A percentile compares a stretch with the other conserved stretches of the same genome.
Conservation (phyloP, 148 eudicot species). For the Cornus controversa region DNA sequence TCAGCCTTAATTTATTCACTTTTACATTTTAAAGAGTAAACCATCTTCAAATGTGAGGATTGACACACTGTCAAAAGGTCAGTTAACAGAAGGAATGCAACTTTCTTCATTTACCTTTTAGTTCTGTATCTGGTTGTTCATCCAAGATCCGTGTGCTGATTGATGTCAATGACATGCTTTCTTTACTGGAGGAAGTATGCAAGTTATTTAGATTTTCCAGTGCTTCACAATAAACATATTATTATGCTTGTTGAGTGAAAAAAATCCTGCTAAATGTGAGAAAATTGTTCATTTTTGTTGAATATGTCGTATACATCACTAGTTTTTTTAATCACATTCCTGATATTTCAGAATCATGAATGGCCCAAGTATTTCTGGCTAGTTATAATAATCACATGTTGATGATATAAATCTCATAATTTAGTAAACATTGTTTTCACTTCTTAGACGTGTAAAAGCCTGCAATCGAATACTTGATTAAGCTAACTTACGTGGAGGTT, state of each 20-base stretch:
- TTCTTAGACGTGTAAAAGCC: too few relatives aligned
- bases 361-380: too few relatives aligned
- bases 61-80: neutral
- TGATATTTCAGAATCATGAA: too few relatives aligned
- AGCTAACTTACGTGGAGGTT: too few relatives aligned
- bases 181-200: too few relatives aligned
- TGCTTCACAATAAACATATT: neutral
- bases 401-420: too few relatives aligned
- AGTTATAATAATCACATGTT: too few relatives aligned
- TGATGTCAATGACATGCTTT: neutral
- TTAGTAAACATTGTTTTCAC: too few relatives aligned
- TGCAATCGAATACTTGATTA: too few relatives aligned
- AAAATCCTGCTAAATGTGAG: neutral
- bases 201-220: neutral
- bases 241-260: neutral
- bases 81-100: neutral
- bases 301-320: too few relatives aligned
- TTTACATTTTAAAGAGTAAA: neutral
- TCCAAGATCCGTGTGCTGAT: neutral
- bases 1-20: conserved; percentile 26
- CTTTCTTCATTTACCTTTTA: neutral
- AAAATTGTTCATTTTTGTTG: neutral
- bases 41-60: neutral
- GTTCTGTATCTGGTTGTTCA: neutral
- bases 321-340: too few relatives aligned